Evolutionary conservation across 2,329 filamentous ascomycete genomes (phyloP), one percentile per base, ranked within the genome.

Genomic region (Stemphylium beticola): DNA sequence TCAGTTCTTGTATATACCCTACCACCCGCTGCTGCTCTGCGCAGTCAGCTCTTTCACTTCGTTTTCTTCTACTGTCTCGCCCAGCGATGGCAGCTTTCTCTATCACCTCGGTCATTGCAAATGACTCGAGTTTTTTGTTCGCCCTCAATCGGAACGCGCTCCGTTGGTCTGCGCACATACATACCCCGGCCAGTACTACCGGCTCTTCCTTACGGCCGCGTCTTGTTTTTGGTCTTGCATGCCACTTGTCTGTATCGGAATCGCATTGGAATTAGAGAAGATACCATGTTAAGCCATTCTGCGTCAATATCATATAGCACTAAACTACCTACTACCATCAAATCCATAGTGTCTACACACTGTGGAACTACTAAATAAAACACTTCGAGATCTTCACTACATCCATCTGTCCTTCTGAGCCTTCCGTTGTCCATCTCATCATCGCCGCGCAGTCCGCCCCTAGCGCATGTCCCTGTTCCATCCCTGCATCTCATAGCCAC

Each of bases 1-100:
- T 49, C 24, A 33, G 32, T 60, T 57, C 54, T 60, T 62, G 57
- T 60, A 55, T 51, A 57, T 61, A 61, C 43, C 38, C 29, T 46
- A 3, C 31, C 39, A n/a, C 36, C 11, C 29, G 34, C 36, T 14
- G 36, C 33, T 26, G 33, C 20, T 38, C 40, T 29, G 15, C 20
- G 10, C 15, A 37, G 39, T 32, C 51, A 40, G 46, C 34, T 22
- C 46, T 37, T 36, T 38, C 36, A 22, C 39, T 43, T 49, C 39
- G 26, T 18, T 11, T 26, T 53, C 46, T 45, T 31, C 45, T 48
- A 29, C 49, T 49, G 31, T 49, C 31, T 22, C 33, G 31, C 31
- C n/a, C 6, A 22, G 20, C 22, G 12, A 40, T n/a, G n/a, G 7
- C 20, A 40, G 18, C 26, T 29, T 29, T 26, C 12, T 15, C n/a